Conservation (phyloP, 352 stramenopile genomes). For the Thraustotheca clavata region DNA sequence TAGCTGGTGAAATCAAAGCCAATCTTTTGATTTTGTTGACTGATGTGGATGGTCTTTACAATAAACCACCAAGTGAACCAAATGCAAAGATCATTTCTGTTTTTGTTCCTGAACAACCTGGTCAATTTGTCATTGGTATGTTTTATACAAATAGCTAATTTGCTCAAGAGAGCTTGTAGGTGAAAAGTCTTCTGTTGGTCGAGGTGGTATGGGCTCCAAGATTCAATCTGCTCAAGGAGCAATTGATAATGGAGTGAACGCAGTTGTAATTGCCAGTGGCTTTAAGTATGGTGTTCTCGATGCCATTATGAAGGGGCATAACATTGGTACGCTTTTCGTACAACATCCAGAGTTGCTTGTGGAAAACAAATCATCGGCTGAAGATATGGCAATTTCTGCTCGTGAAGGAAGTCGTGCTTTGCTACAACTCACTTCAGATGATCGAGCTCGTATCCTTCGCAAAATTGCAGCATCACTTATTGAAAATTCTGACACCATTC, state of each 20-base stretch:
- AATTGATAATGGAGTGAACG: slow-evolving; percentile 84
- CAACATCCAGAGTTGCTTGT: slow-evolving; percentile 42
- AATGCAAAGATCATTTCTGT: slow-evolving; percentile 72
- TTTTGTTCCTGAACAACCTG: slow-evolving; percentile 43
- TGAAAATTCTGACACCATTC: slow-evolving; percentile 68
- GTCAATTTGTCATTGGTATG: slow-evolving; percentile 54
- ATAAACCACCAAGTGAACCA: slow-evolving; percentile 66
- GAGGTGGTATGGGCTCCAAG: slow-evolving; percentile 94
- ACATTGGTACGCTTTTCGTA: slow-evolving; percentile 79
- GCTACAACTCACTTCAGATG: slow-evolving; percentile 74
- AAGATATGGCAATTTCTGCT: slow-evolving; percentile 78
- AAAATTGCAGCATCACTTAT: slow-evolving; percentile 85
- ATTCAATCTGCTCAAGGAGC: slow-evolving; percentile 86
- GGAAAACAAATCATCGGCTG: slow-evolving; percentile 36
- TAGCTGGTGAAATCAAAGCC: slow-evolving; percentile 85
- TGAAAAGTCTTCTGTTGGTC: slow-evolving; percentile 72
- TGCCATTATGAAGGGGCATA: slow-evolving; percentile 76
- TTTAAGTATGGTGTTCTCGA: slow-evolving; percentile 90
- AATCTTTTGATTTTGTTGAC: slow-evolving; percentile 95
- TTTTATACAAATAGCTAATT: background rate
- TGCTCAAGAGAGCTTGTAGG: slow-evolving; percentile 9
- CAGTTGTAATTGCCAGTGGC: slow-evolving; percentile 90
- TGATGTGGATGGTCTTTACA: slow-evolving; percentile 96
- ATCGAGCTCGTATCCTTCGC: slow-evolving; percentile 82
- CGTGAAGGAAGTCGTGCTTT: slow-evolving; percentile 81